These are phyloP conservation scores for Talaromyces adpressus DNA, from an alignment of 495 filamentous ascomycete species.

Conservation along the genomic window DNA sequence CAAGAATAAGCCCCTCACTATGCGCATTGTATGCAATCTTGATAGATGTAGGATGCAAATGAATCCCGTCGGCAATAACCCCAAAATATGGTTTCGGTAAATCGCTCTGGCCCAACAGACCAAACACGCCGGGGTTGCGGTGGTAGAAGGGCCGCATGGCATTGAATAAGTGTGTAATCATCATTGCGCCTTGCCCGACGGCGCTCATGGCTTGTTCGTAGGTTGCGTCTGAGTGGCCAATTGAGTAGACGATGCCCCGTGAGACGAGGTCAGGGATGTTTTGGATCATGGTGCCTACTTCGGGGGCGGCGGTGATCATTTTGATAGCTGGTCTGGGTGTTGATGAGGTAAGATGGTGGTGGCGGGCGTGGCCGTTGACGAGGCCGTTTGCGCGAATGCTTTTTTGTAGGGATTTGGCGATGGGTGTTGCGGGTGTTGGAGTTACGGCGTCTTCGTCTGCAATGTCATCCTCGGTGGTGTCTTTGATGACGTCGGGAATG, in stretches of 20 bases:
- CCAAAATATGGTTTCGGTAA: constrained; percentile 48
- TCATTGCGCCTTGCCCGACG: constrained; percentile 62
- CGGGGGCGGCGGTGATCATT: constrained; percentile 77
- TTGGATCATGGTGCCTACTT: constrained; percentile 55
- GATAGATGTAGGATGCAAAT: constrained; percentile 54
- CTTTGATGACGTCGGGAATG: constrained; percentile 20
- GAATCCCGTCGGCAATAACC: constrained; percentile 56
- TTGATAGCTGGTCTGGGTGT: constrained; percentile 40
- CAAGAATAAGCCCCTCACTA: constrained; percentile 47
- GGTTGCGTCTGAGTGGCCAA: constrained; percentile 77
- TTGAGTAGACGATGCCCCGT: constrained; percentile 60
- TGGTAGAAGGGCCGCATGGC: constrained; percentile 82
- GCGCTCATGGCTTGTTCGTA: constrained; percentile 66
- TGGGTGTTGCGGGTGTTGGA: neutral
- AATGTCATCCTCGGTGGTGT: neutral
- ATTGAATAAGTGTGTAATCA: constrained; percentile 89
- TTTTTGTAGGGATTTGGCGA: constrained; percentile 1
- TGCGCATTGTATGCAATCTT: constrained; percentile 53
- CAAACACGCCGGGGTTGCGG: constrained; percentile 78
- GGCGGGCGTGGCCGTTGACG: neutral
- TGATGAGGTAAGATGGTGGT: constrained; percentile 3
- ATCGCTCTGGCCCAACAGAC: constrained; percentile 52
- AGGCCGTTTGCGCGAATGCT: constrained; percentile 3
- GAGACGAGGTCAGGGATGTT: constrained; percentile 54
- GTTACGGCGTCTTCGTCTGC: constrained; percentile 9